phyloP scores from a whole-genome alignment of 2,329 filamentous ascomycete species.

The Aspergillus vadensis region DNA sequence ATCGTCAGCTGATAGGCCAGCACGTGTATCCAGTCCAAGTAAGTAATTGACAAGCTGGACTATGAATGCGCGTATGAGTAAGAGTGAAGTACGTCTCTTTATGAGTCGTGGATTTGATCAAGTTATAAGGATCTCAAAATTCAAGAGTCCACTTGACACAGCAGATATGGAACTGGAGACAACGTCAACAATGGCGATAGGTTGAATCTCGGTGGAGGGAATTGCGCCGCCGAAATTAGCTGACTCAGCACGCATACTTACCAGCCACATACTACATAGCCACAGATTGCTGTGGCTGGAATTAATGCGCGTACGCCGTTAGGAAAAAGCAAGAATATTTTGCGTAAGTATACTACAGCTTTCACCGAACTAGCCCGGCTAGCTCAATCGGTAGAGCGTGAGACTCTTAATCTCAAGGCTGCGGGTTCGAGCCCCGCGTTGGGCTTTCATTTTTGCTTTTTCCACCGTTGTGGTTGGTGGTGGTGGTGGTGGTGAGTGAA shows the following conservation, averaged over 20 bases:
- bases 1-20: background rate
- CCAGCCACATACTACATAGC: background rate
- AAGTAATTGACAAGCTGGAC: background rate
- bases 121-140: background rate
- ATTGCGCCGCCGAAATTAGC: background rate
- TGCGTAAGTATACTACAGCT: no score
- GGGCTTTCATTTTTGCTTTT: slow-evolving; percentile 30
- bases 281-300: background rate
- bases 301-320: background rate
- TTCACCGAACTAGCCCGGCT: slow-evolving; percentile 41
- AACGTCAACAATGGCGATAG: background rate
- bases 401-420: slow-evolving; percentile 51
- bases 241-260: background rate
- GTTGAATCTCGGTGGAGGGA: background rate
- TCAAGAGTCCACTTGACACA: background rate
- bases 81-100: background rate
- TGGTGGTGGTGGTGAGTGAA: no score
- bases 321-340: background rate
- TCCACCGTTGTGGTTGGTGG: no score
- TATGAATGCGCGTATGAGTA: background rate
- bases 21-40: background rate
- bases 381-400: slow-evolving; percentile 55
- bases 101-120: background rate
- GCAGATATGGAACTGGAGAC: background rate
- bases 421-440: slow-evolving; percentile 47